Evolutionary conservation across 768 basidiomycete species (phyloP), one percentile per base, ranked within the genome.

Genomic region (Rhizopogon vinicolor): DNA sequence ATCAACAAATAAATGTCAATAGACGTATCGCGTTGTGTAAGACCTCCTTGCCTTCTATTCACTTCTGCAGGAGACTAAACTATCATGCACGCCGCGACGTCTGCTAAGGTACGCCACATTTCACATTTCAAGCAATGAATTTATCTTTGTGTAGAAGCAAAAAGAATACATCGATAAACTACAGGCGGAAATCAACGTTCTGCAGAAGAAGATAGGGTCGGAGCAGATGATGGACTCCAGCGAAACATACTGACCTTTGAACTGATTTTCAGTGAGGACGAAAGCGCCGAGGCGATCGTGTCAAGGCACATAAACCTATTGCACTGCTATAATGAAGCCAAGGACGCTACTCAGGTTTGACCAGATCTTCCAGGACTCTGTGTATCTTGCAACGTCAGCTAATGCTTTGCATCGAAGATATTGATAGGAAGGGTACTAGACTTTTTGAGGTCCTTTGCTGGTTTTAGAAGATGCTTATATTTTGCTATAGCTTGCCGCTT

Each of bases 321-420:
- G 37, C 90, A 91, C 66, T 74, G 72, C 39, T 92, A 91, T 58
- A 91, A 91, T 57, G 90, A 91, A 66, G 81, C 87, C 8, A 91
- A 91, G 64, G 90, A 92, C 65, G 90, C 89, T 4, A 78, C 87
- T 0, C 90, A 91, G 83, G 89, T 83, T 37, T 19, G 49, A 48
- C 33, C 35, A 54, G 14, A 25, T 25, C 25, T 18, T 16, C 25
- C 35, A 7, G 37, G 19, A 5, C 14, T 18, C 45, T 8, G 44
- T 13, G 28, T 29, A 18, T 8, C 25, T 25, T 25, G 41, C 33
- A 35, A 12, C 4, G 14, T 14, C 16, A 52, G 44, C 46, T 25
- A 43, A 39, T 31, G 49, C 43, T n/a, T 28, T 51, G 31, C 33
- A 51, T 19, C 14, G 56, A 57, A 92, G 91, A 84, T 89, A 44